Base-by-base conservation (phyloP, 176 grass and related monocot genomes). In the Ensete ventricosum region DNA sequence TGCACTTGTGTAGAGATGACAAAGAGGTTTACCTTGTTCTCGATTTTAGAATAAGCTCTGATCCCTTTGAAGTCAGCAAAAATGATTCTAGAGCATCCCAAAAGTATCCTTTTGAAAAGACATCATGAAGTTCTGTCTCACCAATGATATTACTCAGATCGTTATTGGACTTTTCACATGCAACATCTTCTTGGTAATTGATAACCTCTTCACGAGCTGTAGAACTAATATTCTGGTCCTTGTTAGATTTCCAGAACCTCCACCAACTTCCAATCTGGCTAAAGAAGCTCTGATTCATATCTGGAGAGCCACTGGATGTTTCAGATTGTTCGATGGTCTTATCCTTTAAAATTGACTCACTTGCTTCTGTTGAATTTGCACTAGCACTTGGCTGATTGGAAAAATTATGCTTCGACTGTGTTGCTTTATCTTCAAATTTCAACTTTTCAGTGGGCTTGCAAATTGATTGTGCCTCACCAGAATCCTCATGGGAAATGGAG, bases 31-130 rank as follows among this genome's bases (percentile, higher is more conserved):
- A 89, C 90, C 87, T 89, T 78, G 84, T 87, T 63, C 80, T 87
- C 8, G 84, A 85, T 84, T 85, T 92, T 72, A 76, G 81, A 81
- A 92, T 57, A 83, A 89, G 21, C 11, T 89, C 77, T 81, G 80
- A 80, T 67, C 87, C 84, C 66, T 85, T 49, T 43, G 84, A 73
- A 77, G 83, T 84, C 20, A 81, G 79, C 24, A 92, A 68, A 58
- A 89, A 87, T 65, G 82, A 64, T 77, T 76, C 80, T 77, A 89
- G 76, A 82, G 79, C 74, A 76, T 81, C 74, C 90, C 87, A 92
- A 60, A 87, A 85, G 71, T 83, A 75, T 57, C 72, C 60, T 81
- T 89, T 92, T 73, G 80, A 85, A 76, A 87, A 87, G 76, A 87
- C 62, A 71, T 85, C 85, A 83, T 83, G 76, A 73, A 57, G 73